Base-by-base conservation (phyloP, 495 filamentous ascomycete species). In the Echria macrotheca region DNA sequence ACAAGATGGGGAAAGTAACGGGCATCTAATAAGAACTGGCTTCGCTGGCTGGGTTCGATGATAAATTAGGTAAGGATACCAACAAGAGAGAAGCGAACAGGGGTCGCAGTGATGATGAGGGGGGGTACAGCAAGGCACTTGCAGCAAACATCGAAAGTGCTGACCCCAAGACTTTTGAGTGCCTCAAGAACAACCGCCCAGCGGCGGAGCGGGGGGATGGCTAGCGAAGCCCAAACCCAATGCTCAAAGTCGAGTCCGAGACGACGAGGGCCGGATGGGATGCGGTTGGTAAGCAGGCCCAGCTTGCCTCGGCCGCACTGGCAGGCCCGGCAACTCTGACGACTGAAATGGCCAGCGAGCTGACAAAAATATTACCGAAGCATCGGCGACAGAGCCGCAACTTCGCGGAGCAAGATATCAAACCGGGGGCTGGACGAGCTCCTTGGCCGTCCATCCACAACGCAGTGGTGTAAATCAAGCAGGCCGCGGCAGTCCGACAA, bases 1-100 rank as follows among this genome's bases (percentile, higher is more conserved):
- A 52, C 49, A 52, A 49, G 46, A 47, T 35, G 29, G 31, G 44
- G 44, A 12, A 29, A 47, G 44, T 37, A 35, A 19, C 32, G 23
- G 36, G 38, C 38, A 24, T 2, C 38, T 17, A 37, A 31, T 32
- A 18, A 23, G 18, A 12, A 32, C 29, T 35, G 44, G 25, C 44
- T 46, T 46, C 28, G 31, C 44, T 31, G 4, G 9, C n/a, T n/a
- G n/a, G n/a, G n/a, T n/a, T n/a, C n/a, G 12, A 4, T 21, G 31
- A 14, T 46, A 31, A 35, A 46, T 46, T 46, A 46, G 44, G 44
- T 46, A 46, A 46, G 28, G 19, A 46, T 24, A 46, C 44, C 29
- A 23, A 35, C 29, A 24, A 15, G 31, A 31, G 44, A 23, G 26
- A 10, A 32, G 44, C 9, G 28, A 36, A 17, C 38, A 23, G 17